phyloP scores from a whole-genome alignment of 2,329 filamentous ascomycete species.

The Tolypocladium tundrense region DNA sequence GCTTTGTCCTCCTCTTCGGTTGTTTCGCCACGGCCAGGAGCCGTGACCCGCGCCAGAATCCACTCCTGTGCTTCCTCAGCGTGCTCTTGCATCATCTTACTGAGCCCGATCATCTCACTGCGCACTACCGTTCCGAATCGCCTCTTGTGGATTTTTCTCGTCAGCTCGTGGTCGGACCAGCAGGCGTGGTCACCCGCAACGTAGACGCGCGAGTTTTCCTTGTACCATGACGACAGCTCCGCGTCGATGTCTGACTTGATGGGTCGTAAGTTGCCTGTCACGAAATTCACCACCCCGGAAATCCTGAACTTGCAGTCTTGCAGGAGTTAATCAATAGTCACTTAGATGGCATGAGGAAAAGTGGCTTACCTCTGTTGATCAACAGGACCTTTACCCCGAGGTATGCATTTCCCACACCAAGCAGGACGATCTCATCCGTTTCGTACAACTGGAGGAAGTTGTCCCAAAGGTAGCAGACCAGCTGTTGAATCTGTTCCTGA shows the following conservation, averaged over 20 bases:
- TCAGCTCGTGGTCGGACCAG: constrained; percentile 56
- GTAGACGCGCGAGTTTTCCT: constrained; percentile 67
- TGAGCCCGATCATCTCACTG: constrained; percentile 37
- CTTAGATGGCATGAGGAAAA: background rate
- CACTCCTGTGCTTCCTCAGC: constrained; percentile 40
- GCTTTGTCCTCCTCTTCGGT: constrained; percentile 35
- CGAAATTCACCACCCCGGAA: constrained; percentile 68
- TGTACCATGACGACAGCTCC: constrained; percentile 73
- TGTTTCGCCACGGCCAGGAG: constrained; percentile 28
- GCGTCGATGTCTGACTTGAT: constrained; percentile 70
- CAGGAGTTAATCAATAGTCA: constrained; percentile 6
- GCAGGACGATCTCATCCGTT: constrained; percentile 65
- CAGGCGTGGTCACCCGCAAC: constrained; percentile 66
- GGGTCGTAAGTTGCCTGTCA: constrained; percentile 65
- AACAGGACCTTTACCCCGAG: constrained; percentile 73
- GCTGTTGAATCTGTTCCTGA: constrained; percentile 55
- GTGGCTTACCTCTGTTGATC: constrained; percentile 57
- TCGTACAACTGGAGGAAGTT: constrained; percentile 82
- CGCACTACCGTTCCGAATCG: constrained; percentile 49
- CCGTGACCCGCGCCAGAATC: constrained; percentile 31
- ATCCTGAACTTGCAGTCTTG: constrained; percentile 57
- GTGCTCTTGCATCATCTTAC: constrained; percentile 47
- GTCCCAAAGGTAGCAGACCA: constrained; percentile 87
- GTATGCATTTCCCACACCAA: constrained; percentile 87
- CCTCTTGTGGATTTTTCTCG: constrained; percentile 47